Evolutionary conservation across 2,329 filamentous ascomycete genomes (phyloP).

Genomic region (Colletotrichum sp.): DNA sequence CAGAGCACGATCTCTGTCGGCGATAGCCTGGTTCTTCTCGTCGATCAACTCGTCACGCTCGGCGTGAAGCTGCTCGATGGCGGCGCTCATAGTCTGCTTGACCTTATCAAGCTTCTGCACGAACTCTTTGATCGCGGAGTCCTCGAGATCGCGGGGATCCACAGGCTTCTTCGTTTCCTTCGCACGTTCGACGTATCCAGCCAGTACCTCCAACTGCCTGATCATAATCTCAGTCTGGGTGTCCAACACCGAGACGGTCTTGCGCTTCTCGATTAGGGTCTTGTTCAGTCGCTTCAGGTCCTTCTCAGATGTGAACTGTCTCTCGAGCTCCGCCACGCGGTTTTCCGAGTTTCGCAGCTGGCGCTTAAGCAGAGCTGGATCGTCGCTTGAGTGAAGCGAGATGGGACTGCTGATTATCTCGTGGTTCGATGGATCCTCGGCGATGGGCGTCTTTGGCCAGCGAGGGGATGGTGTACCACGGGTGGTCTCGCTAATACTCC

Average conservation of each 20-base stretch:
- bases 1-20: conserved; percentile 90
- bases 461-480: conserved; percentile 67
- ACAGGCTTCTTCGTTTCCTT: conserved; percentile 83
- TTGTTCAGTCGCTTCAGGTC: conserved; percentile 80
- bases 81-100: conserved; percentile 61
- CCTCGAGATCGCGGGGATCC: conserved; percentile 82
- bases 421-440: conserved; percentile 50
- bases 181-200: conserved; percentile 84
- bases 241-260: conserved; percentile 92
- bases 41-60: conserved; percentile 84
- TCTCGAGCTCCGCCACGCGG: conserved; percentile 83
- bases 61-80: conserved; percentile 65
- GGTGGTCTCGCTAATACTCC: conserved; percentile 73
- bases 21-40: conserved; percentile 81
- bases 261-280: conserved; percentile 89
- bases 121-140: conserved; percentile 89
- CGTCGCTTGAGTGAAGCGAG: conserved; percentile 66
- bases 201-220: conserved; percentile 86
- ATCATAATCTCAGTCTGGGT: conserved; percentile 96
- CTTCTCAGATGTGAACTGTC: conserved; percentile 72
- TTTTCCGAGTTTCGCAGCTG: conserved; percentile 84
- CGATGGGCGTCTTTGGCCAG: conserved; percentile 72
- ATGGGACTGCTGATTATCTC: conserved; percentile 75
- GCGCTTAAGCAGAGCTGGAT: conserved; percentile 70
- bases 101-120: conserved; percentile 74